Base-by-base conservation (phyloP, 371 early-diverging fungal genomes). In the Apophysomyces elegans region DNA sequence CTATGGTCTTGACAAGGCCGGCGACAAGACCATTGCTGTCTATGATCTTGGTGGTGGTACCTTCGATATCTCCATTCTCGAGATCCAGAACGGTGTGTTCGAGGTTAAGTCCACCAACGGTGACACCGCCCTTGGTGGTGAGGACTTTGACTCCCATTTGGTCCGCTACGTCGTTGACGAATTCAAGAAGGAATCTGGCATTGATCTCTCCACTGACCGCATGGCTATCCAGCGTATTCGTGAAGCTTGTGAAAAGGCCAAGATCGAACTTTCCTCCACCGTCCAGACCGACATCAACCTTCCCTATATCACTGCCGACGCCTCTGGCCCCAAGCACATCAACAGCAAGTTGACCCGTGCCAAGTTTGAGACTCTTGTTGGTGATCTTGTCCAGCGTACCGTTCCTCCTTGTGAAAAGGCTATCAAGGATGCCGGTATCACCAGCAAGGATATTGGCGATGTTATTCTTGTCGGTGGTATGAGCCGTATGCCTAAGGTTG, bases 21-120 rank as follows among this genome's bases (percentile, higher is more conserved):
- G 90, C 54, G 94, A 96, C 81, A 93, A 93, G 75, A 74, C 88
- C 39, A 90, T 99, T 44, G 98, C 97, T 37, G 99, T 99, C n/a
- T 99, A 95, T 85, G 99, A 99, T 89, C 88, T 99, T 67, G 99
- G 99, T 59, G 99, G 99, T 76, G 99, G 99, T 69, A 99, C 99
- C 4, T 99, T 99, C 84, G 99, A 99, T 95, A 93, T 99, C 75
- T 96, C 98, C 37, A 94, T 99, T 67, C 85, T 99, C 18, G 98
- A 98, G 78, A 93, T 99, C 70, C 95, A 96, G 71, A 91, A 95
- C 75, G 99, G 99, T 66, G 96, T 99, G 36, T 99, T 99, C 73
- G 99, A 99, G 84, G 98, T 98, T 74, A 96, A 96, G 84, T 91
- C 94, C 32, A 98, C 98, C 69, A 95, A 94, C 75, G 98, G 98